Conservation (phyloP, 495 filamentous ascomycete genomes). For the Xylaria grammica region DNA sequence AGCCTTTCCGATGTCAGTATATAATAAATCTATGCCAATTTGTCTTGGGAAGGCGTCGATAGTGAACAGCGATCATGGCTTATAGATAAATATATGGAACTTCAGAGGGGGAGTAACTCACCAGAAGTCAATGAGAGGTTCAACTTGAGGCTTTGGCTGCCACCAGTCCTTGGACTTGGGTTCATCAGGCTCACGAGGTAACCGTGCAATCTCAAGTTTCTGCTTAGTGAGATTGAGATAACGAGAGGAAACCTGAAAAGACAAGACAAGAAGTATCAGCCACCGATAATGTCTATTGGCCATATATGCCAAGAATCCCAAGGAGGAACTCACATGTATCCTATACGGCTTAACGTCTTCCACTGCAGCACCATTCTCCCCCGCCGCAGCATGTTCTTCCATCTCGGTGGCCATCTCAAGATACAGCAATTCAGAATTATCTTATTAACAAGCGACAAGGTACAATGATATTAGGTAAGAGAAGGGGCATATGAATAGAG, state of each 20-base stretch:
- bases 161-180: slow-evolving; percentile 51
- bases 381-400: slow-evolving; percentile 30
- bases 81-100: slow-evolving; percentile 15
- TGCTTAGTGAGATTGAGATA: slow-evolving; percentile 58
- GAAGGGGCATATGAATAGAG: not conserved
- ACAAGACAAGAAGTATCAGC: slow-evolving; percentile 12
- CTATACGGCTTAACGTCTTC: slow-evolving; percentile 54
- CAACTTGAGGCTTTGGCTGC: slow-evolving; percentile 53
- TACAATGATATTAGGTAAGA: slow-evolving; percentile 9
- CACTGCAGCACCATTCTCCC: slow-evolving; percentile 24
- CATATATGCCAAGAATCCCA: not conserved
- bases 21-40: not conserved
- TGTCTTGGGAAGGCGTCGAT: not conserved
- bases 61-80: no score
- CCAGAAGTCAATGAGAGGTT: slow-evolving; percentile 61
- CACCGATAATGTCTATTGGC: slow-evolving; percentile 11
- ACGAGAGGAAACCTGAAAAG: slow-evolving; percentile 50
- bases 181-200: slow-evolving; percentile 54
- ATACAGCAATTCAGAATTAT: slow-evolving; percentile 25
- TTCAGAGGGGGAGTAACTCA: slow-evolving; percentile 30
- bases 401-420: slow-evolving; percentile 28
- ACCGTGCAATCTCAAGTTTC: slow-evolving; percentile 60
- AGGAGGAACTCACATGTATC: slow-evolving; percentile 50
- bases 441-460: slow-evolving; percentile 28
- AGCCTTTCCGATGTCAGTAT: slow-evolving; percentile 48